phyloP scores from a whole-genome alignment of 2,329 filamentous ascomycete species.

The Eurotiales sp. region DNA sequence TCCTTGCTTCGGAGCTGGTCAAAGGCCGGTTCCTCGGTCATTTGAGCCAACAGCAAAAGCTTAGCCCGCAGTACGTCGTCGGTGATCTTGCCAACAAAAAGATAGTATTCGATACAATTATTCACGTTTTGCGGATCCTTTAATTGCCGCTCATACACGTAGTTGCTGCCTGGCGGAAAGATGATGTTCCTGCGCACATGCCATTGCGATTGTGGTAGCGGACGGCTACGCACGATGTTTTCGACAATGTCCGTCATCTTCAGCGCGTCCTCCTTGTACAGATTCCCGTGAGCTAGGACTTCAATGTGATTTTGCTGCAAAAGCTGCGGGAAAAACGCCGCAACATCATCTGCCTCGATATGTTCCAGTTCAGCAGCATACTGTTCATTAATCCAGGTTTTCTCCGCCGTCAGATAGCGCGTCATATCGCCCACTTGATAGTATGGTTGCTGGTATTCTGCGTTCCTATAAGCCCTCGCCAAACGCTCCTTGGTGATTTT shows the following conservation, averaged over 20 bases:
- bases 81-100: conserved; percentile 65
- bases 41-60: conserved; percentile 77
- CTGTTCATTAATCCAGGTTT: conserved; percentile 75
- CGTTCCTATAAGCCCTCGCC: conserved; percentile 74
- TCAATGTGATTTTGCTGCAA: conserved; percentile 84
- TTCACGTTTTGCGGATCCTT: conserved; percentile 88
- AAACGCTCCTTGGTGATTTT: conserved; percentile 85
- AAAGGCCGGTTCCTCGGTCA: conserved; percentile 89
- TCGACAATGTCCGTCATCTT: conserved; percentile 81
- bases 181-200: conserved; percentile 72
- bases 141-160: conserved; percentile 73
- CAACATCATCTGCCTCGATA: conserved; percentile 70
- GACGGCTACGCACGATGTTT: conserved; percentile 67
- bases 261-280: conserved; percentile 90
- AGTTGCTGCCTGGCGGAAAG: conserved; percentile 76
- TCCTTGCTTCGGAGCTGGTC: conserved; percentile 95
- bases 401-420: conserved; percentile 72
- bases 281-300: conserved; percentile 81
- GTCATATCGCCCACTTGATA: conserved; percentile 82
- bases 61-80: conserved; percentile 71
- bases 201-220: conserved; percentile 74
- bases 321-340: conserved; percentile 73
- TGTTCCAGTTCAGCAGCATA: conserved; percentile 70
- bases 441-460: conserved; percentile 83
- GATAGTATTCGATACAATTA: conserved; percentile 75